Evolutionary conservation across 352 stramenopile genomes (phyloP).

Genomic region (Globisporangium emineosum): DNA sequence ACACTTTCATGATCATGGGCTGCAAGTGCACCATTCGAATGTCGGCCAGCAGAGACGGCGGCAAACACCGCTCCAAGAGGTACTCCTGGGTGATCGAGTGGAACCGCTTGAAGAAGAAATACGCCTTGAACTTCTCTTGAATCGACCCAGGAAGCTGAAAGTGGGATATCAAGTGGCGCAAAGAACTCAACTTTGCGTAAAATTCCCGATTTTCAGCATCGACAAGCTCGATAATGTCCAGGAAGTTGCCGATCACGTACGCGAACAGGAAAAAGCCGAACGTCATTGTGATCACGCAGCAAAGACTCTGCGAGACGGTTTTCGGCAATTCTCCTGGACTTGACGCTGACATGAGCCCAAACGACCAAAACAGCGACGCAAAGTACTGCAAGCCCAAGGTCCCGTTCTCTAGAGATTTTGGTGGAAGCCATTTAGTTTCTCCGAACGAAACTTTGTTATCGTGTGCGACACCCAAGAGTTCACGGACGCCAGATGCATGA

Average conservation of each 20-base stretch:
- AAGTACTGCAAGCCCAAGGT: slow-evolving; percentile 47
- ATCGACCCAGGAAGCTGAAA: slow-evolving; percentile 45
- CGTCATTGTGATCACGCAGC: slow-evolving; percentile 56
- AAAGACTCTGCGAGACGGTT: slow-evolving; percentile 44
- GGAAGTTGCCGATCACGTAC: slow-evolving; percentile 73
- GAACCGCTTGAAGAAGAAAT: slow-evolving; percentile 71
- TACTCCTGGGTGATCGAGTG: slow-evolving; percentile 76
- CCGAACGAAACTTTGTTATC: slow-evolving; percentile 17
- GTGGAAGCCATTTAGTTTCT: slow-evolving; percentile 31
- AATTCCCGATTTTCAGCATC: slow-evolving; percentile 68
- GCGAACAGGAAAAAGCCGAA: slow-evolving; percentile 70
- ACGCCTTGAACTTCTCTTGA: slow-evolving; percentile 53
- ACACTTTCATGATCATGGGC: slow-evolving; percentile 69
- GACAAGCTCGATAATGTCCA: slow-evolving; percentile 66
- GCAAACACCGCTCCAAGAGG: slow-evolving; percentile 54
- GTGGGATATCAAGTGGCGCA: slow-evolving; percentile 52
- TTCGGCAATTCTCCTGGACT: slow-evolving; percentile 49
- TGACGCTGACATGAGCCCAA: slow-evolving; percentile 64
- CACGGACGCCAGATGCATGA: slow-evolving; percentile 20
- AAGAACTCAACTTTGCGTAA: slow-evolving; percentile 44
- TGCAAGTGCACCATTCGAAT: slow-evolving; percentile 65
- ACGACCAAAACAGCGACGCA: slow-evolving; percentile 61
- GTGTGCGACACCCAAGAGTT: not conserved
- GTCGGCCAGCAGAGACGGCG: slow-evolving; percentile 62
- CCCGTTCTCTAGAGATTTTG: slow-evolving; percentile 26